Percentiles rank a stretch among this genome's conserved stretches.
These are phyloP conservation scores for Magnusiomyces ingens DNA, from an alignment of 1,139 yeast species.

Conservation along the genomic window DNA sequence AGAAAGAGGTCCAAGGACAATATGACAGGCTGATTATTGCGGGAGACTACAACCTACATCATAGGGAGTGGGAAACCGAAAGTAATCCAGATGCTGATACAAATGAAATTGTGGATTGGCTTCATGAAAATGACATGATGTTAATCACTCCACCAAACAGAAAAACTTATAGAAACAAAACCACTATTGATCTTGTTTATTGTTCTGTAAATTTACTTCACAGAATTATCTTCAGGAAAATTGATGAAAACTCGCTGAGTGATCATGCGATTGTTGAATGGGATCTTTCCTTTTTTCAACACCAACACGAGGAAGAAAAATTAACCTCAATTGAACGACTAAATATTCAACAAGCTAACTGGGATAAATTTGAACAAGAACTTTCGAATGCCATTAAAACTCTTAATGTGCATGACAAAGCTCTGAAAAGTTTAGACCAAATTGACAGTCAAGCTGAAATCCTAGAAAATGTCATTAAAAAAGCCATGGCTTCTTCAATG, in stretches of 20 bases:
- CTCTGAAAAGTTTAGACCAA: too few species aligned
- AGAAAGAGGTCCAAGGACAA: background rate
- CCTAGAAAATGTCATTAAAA: too few species aligned
- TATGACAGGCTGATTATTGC: background rate
- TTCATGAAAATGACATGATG: background rate
- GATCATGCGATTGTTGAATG: background rate
- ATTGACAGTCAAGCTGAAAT: too few species aligned
- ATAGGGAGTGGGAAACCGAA: background rate
- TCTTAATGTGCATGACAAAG: too few species aligned
- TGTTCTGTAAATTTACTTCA: background rate
- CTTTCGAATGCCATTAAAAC: too few species aligned
- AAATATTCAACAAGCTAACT: too few species aligned
- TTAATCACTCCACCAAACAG: background rate
- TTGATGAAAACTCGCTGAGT: background rate
- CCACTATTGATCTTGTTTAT: background rate
- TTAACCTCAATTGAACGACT: too few species aligned
- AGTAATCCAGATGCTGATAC: background rate
- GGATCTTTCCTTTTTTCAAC: background rate
- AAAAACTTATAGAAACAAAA: background rate
- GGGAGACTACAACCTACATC: background rate
- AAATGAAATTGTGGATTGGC: background rate
- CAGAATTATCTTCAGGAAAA: background rate
- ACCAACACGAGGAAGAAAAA: too few species aligned
- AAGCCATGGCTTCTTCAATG: too few species aligned
- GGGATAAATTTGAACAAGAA: too few species aligned